Conservation (phyloP, 768 basidiomycete genomes). For the Xerocomellus intermedius region DNA sequence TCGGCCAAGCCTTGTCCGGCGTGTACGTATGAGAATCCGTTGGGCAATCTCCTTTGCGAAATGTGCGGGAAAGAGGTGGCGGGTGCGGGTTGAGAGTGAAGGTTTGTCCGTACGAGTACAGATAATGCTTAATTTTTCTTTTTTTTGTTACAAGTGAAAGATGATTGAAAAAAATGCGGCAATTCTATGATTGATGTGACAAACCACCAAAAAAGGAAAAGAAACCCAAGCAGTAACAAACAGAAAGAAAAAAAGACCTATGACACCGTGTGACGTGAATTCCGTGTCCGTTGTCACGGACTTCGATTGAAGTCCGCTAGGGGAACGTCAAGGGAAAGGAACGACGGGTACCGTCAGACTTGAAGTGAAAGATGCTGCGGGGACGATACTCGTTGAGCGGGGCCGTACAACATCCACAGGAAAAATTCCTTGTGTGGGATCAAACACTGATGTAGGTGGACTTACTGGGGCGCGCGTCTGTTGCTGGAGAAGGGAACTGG, state of each 20-base stretch:
- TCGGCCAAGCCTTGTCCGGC: constrained; percentile 44
- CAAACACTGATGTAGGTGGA: constrained; percentile 23
- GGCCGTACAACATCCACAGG: constrained; percentile 33
- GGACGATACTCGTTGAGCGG: constrained; percentile 35
- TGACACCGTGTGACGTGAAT: constrained; percentile 20
- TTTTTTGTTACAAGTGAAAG: constrained; percentile 21
- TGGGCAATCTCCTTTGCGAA: constrained; percentile 41
- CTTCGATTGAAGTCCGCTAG: constrained; percentile 28
- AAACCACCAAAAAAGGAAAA: constrained; percentile 22
- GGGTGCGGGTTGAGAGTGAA: constrained; percentile 14
- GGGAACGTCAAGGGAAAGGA: constrained; percentile 26
- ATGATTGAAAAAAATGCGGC: constrained; percentile 20
- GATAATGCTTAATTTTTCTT: constrained; percentile 34
- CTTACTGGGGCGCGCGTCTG: constrained; percentile 35
- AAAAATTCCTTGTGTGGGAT: constrained; percentile 26
- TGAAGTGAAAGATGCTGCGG: constrained; percentile 25
- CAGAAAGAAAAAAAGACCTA: constrained; percentile 24
- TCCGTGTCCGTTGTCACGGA: constrained; percentile 13
- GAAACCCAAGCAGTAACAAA: constrained; percentile 24
- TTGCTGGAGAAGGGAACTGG: constrained; percentile 50
- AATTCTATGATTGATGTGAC: constrained; percentile 32
- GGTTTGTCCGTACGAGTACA: constrained; percentile 33
- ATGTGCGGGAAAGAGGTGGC: constrained; percentile 45
- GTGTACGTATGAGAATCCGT: constrained; percentile 60
- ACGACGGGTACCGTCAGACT: constrained; percentile 21